These are phyloP conservation scores for Coccomyxa sp. DNA, from an alignment of 139 green algal species.

Conservation along the genomic window DNA sequence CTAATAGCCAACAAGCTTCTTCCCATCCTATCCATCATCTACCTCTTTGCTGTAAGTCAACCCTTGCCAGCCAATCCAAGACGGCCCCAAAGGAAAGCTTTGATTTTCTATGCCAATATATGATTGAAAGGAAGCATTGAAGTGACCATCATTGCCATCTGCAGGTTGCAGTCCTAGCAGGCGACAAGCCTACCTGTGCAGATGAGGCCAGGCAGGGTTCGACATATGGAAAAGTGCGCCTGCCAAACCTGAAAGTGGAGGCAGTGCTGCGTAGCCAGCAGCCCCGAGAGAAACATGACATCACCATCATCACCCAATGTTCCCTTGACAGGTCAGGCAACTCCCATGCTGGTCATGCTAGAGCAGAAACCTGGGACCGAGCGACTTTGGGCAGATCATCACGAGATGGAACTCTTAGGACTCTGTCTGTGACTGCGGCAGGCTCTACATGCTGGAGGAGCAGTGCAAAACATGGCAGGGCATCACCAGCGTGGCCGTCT, in stretches of 20 bases:
- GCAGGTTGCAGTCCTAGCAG: no score
- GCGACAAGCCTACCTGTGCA: neutral
- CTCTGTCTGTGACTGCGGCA: neutral
- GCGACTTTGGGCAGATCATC: no score
- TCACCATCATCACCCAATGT: slow-evolving; percentile 26
- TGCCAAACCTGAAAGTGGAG: slow-evolving; percentile 16
- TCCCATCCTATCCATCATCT: no score
- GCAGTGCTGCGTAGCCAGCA: neutral
- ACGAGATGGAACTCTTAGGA: no score
- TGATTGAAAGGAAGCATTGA: no score
- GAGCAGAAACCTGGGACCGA: neutral
- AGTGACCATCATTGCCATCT: no score
- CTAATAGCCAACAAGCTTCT: no score
- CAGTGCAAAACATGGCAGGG: slow-evolving; percentile 49
- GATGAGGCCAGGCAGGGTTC: neutral
- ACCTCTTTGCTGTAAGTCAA: no score
- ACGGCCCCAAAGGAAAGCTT: no score
- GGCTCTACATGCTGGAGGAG: slow-evolving; percentile 46
- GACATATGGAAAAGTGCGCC: slow-evolving; percentile 4
- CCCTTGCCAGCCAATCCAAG: no score
- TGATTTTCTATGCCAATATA: no score
- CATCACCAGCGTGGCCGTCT: slow-evolving; percentile 46
- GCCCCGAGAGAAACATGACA: neutral
- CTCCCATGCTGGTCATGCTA: neutral
- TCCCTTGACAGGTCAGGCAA: slow-evolving; percentile 16